phyloP scores from a whole-genome alignment of 495 filamentous ascomycete genomes.

The Xeromyces bisporus region DNA sequence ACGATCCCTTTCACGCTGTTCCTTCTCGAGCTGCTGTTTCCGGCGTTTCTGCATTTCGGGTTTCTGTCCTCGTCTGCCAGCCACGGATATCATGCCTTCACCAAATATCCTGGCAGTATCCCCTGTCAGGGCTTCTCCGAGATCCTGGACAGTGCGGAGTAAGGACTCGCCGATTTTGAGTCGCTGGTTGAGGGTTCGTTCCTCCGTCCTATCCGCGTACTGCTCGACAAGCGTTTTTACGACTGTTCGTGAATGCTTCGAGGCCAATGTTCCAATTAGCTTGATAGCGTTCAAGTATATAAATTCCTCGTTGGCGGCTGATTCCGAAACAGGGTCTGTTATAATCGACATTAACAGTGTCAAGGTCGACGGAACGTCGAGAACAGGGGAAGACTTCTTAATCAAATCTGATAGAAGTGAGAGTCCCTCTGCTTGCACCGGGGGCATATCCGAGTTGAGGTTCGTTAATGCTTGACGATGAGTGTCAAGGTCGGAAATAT shows the following conservation, averaged over 20 bases:
- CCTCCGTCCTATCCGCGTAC: slow-evolving; percentile 49
- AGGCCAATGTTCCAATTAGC: slow-evolving; percentile 46
- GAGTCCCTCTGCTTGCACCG: slow-evolving; percentile 63
- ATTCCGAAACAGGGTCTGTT: slow-evolving; percentile 28
- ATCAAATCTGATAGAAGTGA: slow-evolving; percentile 51
- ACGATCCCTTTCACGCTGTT: slow-evolving; percentile 24
- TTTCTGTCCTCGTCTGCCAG: slow-evolving; percentile 42
- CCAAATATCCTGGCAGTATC: slow-evolving; percentile 37
- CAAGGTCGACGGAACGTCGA: slow-evolving; percentile 54
- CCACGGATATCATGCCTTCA: slow-evolving; percentile 47
- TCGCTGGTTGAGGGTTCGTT: slow-evolving; percentile 42
- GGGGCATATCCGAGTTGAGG: slow-evolving; percentile 57
- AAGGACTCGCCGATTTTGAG: slow-evolving; percentile 60
- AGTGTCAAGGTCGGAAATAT: slow-evolving; percentile 48
- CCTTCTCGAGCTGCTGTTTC: slow-evolving; percentile 30
- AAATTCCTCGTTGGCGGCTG: slow-evolving; percentile 43
- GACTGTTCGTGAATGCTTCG: slow-evolving; percentile 47
- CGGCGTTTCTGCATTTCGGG: slow-evolving; percentile 37
- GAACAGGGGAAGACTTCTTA: slow-evolving; percentile 38
- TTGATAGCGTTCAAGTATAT: slow-evolving; percentile 58
- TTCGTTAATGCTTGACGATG: slow-evolving; percentile 57
- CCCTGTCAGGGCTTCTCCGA: slow-evolving; percentile 43
- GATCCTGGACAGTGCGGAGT: slow-evolving; percentile 48
- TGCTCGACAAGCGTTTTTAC: slow-evolving; percentile 47
- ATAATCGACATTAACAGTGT: slow-evolving; percentile 50